Evolutionary conservation across 257 asterid species (phyloP).

Genomic region (Cruciata laevipes): DNA sequence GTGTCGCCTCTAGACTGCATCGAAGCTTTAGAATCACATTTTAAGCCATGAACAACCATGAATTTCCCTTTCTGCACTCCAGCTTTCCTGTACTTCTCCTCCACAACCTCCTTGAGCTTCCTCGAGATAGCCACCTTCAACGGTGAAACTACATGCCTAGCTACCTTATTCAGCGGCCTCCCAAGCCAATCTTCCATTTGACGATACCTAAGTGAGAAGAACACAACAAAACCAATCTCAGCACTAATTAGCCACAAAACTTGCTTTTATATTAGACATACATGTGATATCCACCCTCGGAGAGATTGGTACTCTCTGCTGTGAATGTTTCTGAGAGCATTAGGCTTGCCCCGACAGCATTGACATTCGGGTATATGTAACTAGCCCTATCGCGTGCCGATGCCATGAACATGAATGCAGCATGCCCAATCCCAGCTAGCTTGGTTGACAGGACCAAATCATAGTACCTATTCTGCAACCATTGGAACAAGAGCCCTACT

Average conservation of each 20-base stretch:
- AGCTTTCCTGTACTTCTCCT: constrained; percentile 56
- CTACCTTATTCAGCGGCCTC: constrained; percentile 63
- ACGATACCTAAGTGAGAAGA: constrained; percentile 41
- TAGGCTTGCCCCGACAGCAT: constrained; percentile 79
- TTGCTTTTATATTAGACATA: constrained; percentile 18
- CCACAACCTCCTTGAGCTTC: constrained; percentile 69
- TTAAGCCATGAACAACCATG: constrained; percentile 73
- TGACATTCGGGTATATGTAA: constrained; percentile 76
- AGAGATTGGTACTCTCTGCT: constrained; percentile 45
- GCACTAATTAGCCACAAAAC: background rate
- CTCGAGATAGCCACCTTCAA: constrained; percentile 61
- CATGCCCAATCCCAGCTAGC: constrained; percentile 82
- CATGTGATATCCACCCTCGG: constrained; percentile 79
- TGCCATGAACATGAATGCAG: constrained; percentile 72
- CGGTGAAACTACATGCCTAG: constrained; percentile 60
- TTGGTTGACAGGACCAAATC: constrained; percentile 75
- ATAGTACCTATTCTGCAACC: constrained; percentile 66
- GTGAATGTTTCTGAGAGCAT: constrained; percentile 59
- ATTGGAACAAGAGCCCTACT: constrained; percentile 10
- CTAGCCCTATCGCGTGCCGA: constrained; percentile 72
- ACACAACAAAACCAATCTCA: background rate
- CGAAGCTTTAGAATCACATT: constrained; percentile 85
- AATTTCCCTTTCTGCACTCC: constrained; percentile 72
- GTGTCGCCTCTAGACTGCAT: constrained; percentile 83
- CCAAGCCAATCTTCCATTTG: constrained; percentile 78